phyloP scores from a whole-genome alignment of 257 asterid genomes.

The Solanum chilense region DNA sequence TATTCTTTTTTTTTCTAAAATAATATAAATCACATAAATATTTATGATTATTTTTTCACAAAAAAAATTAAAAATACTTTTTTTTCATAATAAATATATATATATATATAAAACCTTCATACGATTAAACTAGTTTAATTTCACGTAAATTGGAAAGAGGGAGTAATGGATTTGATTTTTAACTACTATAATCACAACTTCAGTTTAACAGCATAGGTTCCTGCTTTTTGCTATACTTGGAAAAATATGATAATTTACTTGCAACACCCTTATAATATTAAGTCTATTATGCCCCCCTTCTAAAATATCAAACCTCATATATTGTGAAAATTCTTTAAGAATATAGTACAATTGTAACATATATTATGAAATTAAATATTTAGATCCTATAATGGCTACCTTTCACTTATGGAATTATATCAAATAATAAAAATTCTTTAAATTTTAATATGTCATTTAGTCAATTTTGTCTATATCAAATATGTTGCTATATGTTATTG shows the following conservation, averaged over 20 bases:
- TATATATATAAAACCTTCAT: too few relatives aligned
- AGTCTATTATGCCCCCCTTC: background rate
- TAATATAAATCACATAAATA: too few relatives aligned
- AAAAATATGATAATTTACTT: background rate
- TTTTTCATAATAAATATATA: too few relatives aligned
- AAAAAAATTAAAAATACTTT: accelerated
- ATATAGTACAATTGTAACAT: background rate
- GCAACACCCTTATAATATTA: background rate
- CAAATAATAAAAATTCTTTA: background rate
- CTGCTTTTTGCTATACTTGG: background rate
- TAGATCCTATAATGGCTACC: background rate
- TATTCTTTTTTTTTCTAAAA: too few relatives aligned
- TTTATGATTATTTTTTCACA: too few relatives aligned
- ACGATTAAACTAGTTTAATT: background rate
- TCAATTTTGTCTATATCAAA: background rate
- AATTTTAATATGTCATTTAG: background rate
- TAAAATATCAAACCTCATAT: background rate
- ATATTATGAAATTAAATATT: background rate
- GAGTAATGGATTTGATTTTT: background rate
- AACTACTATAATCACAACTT: background rate
- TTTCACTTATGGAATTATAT: background rate
- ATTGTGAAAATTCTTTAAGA: background rate
- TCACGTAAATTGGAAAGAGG: background rate
- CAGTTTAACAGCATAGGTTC: background rate
- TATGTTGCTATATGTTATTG: background rate